phyloP scores from a whole-genome alignment of 2,329 filamentous ascomycete species.

The Emydomyces testavorans region DNA sequence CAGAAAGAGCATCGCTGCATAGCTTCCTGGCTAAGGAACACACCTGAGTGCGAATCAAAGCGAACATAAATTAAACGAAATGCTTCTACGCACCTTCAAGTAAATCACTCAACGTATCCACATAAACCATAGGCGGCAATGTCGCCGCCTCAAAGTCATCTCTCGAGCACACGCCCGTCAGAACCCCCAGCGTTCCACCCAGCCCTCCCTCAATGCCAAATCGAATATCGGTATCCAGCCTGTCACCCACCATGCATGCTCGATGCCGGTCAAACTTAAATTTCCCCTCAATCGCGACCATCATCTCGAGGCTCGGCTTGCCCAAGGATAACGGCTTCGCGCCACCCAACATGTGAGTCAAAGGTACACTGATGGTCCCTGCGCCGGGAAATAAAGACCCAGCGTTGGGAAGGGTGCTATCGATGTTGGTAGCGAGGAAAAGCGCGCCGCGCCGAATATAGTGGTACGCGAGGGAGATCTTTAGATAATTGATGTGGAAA shows the following conservation, averaged over 20 bases:
- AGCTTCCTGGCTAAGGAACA: too few species aligned
- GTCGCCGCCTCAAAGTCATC: conserved; percentile 69
- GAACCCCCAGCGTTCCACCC: conserved; percentile 78
- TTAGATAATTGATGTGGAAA: conserved; percentile 91
- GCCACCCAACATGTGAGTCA: conserved; percentile 57
- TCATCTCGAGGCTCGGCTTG: conserved; percentile 97
- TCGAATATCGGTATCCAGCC: conserved; percentile 88
- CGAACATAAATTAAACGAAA: too few species aligned
- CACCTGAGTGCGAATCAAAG: too few species aligned
- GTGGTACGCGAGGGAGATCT: conserved; percentile 71
- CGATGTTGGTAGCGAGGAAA: conserved; percentile 87
- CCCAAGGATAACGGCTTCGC: conserved; percentile 67
- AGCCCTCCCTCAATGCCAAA: conserved; percentile 86
- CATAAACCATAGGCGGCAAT: conserved; percentile 68
- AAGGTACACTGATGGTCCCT: conserved; percentile 65
- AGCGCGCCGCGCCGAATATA: conserved; percentile 69
- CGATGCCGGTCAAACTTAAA: conserved; percentile 73
- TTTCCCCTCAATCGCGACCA: conserved; percentile 96
- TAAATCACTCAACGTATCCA: conserved; percentile 74
- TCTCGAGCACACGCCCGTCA: conserved; percentile 74
- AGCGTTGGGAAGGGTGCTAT: conserved; percentile 75
- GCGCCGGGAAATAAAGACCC: conserved; percentile 83
- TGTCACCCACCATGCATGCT: conserved; percentile 93
- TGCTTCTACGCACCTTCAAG: conserved; percentile 21
- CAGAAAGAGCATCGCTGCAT: too few species aligned